phyloP scores from a whole-genome alignment of 805 yeast species.

The Pichia heedii region DNA sequence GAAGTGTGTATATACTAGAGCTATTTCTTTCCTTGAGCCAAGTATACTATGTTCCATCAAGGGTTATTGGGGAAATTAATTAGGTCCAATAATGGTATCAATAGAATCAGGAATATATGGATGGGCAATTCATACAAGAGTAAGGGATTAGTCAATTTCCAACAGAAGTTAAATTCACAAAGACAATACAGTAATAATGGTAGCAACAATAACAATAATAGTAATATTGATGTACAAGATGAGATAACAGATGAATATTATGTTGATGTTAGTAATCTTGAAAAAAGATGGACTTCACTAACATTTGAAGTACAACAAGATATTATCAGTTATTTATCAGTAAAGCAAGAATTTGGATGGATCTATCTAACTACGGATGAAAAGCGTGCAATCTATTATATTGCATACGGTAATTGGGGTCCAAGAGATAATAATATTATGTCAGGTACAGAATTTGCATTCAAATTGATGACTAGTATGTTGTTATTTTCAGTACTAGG shows the following conservation, averaged over 20 bases:
- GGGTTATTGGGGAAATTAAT: no score
- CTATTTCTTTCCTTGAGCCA: no score
- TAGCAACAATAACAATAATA: not conserved
- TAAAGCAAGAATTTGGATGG: slow-evolving; percentile 32
- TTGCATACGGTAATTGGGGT: slow-evolving; percentile 58
- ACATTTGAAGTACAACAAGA: slow-evolving; percentile 28
- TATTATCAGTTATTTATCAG: slow-evolving; percentile 27
- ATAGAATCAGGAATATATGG: no score
- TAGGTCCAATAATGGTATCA: no score
- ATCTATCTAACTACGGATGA: slow-evolving; percentile 37
- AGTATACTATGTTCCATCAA: no score
- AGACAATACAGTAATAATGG: not conserved
- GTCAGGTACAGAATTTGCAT: slow-evolving; percentile 26
- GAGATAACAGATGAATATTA: slow-evolving; percentile 21
- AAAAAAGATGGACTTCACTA: slow-evolving; percentile 26
- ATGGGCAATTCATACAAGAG: no score
- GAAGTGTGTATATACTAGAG: no score
- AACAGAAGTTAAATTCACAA: not conserved
- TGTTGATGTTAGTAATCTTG: slow-evolving; percentile 25
- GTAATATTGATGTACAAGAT: not conserved
- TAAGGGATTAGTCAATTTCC: not conserved
- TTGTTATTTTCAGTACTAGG: slow-evolving; percentile 28
- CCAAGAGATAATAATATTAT: slow-evolving; percentile 34
- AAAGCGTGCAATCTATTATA: slow-evolving; percentile 49
- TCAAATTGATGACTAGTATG: slow-evolving; percentile 25